Evolutionary conservation across 306 rosid species (phyloP), one percentile per base, ranked within the genome.

Genomic region (Canavalia ensiformis): DNA sequence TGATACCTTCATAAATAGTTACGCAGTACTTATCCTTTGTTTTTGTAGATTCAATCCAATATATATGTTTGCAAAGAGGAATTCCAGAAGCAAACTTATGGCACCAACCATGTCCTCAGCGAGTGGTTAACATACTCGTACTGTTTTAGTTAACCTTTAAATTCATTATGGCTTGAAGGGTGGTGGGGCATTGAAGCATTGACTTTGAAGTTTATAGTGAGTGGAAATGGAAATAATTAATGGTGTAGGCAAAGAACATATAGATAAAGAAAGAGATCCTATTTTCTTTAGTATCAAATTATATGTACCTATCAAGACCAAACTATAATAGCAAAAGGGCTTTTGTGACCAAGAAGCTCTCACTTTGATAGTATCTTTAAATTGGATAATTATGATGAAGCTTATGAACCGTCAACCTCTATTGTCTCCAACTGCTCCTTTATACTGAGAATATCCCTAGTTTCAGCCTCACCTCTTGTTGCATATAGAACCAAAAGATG

Each of bases 381-480:
- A 33, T 33, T 60, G 25, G 25, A 34, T 8, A 33, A 49, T 49
- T 31, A 7, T 29, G 31, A 49, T 51, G 52, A 8, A 52, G 28
- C 8, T 73, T 52, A 73, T 73, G 52, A 54, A 54, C 46, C 55
- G 28, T 55, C 28, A 73, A 5, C 67, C 6, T 56, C 54, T 41
- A 29, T n/a, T 18, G 8, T 52, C 10, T 11, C 52, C 7, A 56
- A 12, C 29, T 42, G 55, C 0, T 29, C 59, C 47, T 59, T 59
- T 18, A n/a, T 7, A 10, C 7, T 45, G 54, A 59, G 46, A 59
- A 59, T 75, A 75, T 44, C 6, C 65, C 33, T 59, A 44, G 58
- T 45, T 30, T 58, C 8, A 42, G 35, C 9, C 11, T 35, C 47
- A 63, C 46, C 35, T 34, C 29, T 11, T 8, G 25, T 13, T 11